Evolutionary conservation across 768 basidiomycete species (phyloP).

Genomic region (Mycena leptocephala): DNA sequence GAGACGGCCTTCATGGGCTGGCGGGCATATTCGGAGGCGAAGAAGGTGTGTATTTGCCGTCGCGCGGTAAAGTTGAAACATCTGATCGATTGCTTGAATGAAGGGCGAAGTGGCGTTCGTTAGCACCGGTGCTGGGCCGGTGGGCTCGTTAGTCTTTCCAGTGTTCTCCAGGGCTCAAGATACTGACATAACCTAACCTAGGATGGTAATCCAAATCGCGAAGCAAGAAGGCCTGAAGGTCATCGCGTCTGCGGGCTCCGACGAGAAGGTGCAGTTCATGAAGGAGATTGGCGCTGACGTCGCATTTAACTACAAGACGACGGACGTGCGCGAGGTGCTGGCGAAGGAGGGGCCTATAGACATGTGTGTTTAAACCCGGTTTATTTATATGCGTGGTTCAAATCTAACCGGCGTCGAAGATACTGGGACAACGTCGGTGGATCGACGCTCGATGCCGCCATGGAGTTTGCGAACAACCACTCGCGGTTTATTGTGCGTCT

Average conservation of each 20-base stretch:
- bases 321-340: constrained; percentile 63
- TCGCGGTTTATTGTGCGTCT: constrained; percentile 67
- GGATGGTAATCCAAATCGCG: constrained; percentile 67
- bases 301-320: constrained; percentile 83
- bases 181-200: constrained; percentile 30
- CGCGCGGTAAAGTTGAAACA: too few relatives aligned
- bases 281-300: constrained; percentile 76
- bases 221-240: constrained; percentile 73
- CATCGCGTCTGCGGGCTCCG: constrained; percentile 80
- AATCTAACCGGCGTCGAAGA: constrained; percentile 38
- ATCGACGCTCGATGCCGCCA: constrained; percentile 69
- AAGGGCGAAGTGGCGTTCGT: constrained; percentile 62
- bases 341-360: constrained; percentile 55
- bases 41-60: too few relatives aligned
- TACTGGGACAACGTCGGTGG: constrained; percentile 78
- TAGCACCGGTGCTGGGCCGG: constrained; percentile 56
- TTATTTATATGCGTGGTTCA: not conserved
- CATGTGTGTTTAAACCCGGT: constrained; percentile 47
- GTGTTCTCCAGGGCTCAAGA: not conserved
- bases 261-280: constrained; percentile 81
- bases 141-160: constrained; percentile 68
- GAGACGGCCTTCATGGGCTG: too few relatives aligned
- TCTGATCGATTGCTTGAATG: not conserved
- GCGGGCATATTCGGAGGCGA: too few relatives aligned
- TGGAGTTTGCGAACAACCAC: constrained; percentile 59